Conservation (phyloP, 768 basidiomycete species). For the Galerina sulciceps region DNA sequence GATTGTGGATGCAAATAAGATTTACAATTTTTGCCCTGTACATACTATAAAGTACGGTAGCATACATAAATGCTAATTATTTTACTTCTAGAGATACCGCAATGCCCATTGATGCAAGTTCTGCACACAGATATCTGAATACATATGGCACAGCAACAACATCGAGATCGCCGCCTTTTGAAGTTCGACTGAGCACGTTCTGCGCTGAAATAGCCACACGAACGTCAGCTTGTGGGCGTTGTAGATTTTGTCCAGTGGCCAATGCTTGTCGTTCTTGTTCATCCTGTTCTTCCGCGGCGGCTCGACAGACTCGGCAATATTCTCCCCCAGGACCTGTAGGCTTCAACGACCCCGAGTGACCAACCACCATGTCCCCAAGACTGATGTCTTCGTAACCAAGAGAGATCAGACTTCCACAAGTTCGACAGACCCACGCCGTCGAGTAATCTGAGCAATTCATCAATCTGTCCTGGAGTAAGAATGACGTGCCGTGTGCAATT, state of each 20-base stretch:
- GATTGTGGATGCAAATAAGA: conserved; percentile 7
- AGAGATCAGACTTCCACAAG: conserved; percentile 94
- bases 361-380: conserved; percentile 65
- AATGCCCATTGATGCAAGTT: conserved; percentile 99
- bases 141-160: conserved; percentile 96
- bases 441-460: conserved; percentile 99
- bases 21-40: background rate
- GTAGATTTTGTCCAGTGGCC: conserved; percentile 55
- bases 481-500: conserved; percentile 98
- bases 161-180: conserved; percentile 85
- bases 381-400: conserved; percentile 92
- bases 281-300: conserved; percentile 65
- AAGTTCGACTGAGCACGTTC: conserved; percentile 61
- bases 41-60: background rate
- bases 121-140: conserved; percentile 92
- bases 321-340: conserved; percentile 83
- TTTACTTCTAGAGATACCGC: conserved; percentile 82
- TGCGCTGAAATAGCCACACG: conserved; percentile 68
- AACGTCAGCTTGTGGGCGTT: conserved; percentile 53
- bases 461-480: conserved; percentile 95
- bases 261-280: conserved; percentile 62
- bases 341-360: conserved; percentile 52
- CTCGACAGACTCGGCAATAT: conserved; percentile 94
- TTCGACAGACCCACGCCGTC: conserved; percentile 97
- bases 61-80: conserved; percentile 31